A percentile compares a stretch with the other conserved stretches of the same genome.
These are phyloP conservation scores for Coemansia sp. DNA, from an alignment of 371 early-diverging fungal genomes.

Conservation along the genomic window DNA sequence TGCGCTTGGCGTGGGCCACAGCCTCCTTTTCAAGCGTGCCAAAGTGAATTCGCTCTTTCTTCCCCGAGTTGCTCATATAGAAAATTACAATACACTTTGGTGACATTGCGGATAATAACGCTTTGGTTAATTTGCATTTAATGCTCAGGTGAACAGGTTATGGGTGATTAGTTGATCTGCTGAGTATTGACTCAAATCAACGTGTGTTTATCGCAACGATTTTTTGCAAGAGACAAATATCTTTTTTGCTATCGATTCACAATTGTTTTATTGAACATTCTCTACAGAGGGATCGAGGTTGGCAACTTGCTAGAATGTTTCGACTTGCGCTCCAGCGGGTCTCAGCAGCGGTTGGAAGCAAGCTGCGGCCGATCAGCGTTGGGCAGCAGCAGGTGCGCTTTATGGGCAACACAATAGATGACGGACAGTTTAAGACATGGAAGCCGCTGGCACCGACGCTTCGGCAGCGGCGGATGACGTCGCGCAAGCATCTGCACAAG, in stretches of 20 bases:
- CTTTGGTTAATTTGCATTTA: too few relatives aligned
- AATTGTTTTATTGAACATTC: neutral
- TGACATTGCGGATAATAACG: too few relatives aligned
- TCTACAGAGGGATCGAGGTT: neutral
- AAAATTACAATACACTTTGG: neutral
- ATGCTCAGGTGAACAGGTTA: neutral
- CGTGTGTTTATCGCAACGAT: neutral
- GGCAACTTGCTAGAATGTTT: slow-evolving; percentile 7
- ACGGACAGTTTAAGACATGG: slow-evolving; percentile 84
- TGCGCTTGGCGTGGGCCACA: slow-evolving; percentile 45
- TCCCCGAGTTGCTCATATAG: slow-evolving; percentile 7
- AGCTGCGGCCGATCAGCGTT: neutral
- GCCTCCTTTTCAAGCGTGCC: slow-evolving; percentile 42
- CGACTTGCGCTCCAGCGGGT: slow-evolving; percentile 24
- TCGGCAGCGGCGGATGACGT: slow-evolving; percentile 81
- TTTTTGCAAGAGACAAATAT: neutral
- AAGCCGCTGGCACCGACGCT: slow-evolving; percentile 89
- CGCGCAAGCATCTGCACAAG: slow-evolving; percentile 87
- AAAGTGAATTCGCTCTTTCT: slow-evolving; percentile 37
- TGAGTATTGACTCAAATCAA: neutral
- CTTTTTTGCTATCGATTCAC: neutral
- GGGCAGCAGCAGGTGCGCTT: slow-evolving; percentile 12
- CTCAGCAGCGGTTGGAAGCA: neutral
- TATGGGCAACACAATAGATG: slow-evolving; percentile 46
- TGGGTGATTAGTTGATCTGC: neutral